Base-by-base conservation (phyloP, 805 yeast genomes). In the Barnettozyma sp. region DNA sequence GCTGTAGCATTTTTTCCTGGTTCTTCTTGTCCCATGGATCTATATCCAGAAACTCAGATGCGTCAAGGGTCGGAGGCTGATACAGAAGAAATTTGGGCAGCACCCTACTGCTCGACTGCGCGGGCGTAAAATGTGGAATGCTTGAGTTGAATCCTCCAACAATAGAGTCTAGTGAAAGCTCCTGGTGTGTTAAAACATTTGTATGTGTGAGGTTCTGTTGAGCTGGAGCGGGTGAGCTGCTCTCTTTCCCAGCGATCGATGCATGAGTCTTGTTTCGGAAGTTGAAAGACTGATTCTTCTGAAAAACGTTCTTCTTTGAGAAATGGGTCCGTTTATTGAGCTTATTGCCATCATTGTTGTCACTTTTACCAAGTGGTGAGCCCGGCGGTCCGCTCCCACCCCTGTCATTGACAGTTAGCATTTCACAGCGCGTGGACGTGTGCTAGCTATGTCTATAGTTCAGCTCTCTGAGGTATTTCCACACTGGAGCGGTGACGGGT, bases 21-120 rank as follows among this genome's bases (percentile, higher is more conserved):
- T 86, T 88, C n/a, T 64, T 56, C 21, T 58, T 56, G 49, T 88
- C 96, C 95, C 95, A 88, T 3, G 62, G 63, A 52, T 74, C 73
- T 36, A 55, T 62, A 2, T 30, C 18, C 5, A 30, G 27, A 15
- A 55, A 53, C 6, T 39, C 41, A 25, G 41, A 53, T n/a, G 54
- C 54, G 20, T 50, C 48, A 18, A 63, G 41, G 17, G 55, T 55
- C 7, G 69, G 65, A 26, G 58, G 49, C 39, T 63, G 68, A 15
- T 57, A 55, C 3, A 61, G 36, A 26, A 65, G 40, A 32, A 62
- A 65, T 26, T 56, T 55, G 5, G 71, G 70, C 4, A 52, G 22
- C 5, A 49, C 54, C 30, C 70, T 44, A 4, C 43, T 18, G 0
- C 38, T 13, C 7, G 30, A 44, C 7, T 41, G 30, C 23, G 49